Conservation (phyloP, 768 basidiomycete species). For the Termitomyces sp. region DNA sequence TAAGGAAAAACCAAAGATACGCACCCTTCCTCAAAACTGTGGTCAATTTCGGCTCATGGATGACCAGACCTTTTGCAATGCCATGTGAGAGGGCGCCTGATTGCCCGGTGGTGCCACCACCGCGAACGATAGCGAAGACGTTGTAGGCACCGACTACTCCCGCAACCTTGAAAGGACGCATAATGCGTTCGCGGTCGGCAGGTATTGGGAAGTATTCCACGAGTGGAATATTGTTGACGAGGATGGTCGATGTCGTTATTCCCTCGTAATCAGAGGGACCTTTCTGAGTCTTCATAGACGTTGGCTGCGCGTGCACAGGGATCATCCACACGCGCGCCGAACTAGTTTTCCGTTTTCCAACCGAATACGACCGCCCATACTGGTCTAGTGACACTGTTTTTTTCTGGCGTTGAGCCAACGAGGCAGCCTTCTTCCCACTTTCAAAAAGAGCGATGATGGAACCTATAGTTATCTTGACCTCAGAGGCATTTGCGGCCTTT, state of each 20-base stretch:
- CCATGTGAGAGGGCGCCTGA: conserved; percentile 83
- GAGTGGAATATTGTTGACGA: conserved; percentile 84
- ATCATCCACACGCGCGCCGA: conserved; percentile 94
- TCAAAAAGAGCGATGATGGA: conserved; percentile 63
- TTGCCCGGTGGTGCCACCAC: conserved; percentile 91
- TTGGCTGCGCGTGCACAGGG: conserved; percentile 38
- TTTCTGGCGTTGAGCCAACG: conserved; percentile 45
- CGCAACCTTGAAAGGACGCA: conserved; percentile 81
- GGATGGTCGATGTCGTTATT: conserved; percentile 59
- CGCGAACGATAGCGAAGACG: conserved; percentile 68
- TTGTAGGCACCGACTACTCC: conserved; percentile 86
- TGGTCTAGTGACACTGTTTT: conserved; percentile 65
- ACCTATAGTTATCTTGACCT: conserved; percentile 48
- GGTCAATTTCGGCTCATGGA: conserved; percentile 65
- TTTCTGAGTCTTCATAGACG: conserved; percentile 6
- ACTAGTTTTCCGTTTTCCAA: conserved; percentile 88
- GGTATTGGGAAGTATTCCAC: conserved; percentile 73
- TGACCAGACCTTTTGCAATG: conserved; percentile 70
- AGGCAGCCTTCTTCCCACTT: conserved; percentile 53
- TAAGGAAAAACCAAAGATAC: conserved; percentile 20
- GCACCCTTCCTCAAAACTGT: conserved; percentile 70
- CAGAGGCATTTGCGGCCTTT: conserved; percentile 50
- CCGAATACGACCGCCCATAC: conserved; percentile 80
- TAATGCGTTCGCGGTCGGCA: conserved; percentile 75
- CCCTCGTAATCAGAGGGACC: conserved; percentile 11